Conservation (phyloP, 371 early-diverging fungal genomes). For the Mucor sp. region DNA sequence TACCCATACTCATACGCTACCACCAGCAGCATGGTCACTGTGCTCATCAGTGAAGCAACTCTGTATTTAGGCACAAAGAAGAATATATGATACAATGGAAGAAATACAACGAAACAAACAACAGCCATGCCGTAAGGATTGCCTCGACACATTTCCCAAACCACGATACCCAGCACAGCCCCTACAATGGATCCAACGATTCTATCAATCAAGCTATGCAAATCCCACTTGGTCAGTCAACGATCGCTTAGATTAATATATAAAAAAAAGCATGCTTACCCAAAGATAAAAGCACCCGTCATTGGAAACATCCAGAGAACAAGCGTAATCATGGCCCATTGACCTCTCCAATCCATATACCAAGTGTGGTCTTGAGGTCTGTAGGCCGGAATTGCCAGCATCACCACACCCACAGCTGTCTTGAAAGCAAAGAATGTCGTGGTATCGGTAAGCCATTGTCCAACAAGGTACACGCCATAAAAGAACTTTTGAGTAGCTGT, state of each 20-base stretch:
- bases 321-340: conserved; percentile 48
- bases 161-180: conserved; percentile 35
- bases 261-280: conserved; percentile 10
- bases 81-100: conserved; percentile 36
- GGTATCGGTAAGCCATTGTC: conserved; percentile 27
- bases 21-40: conserved; percentile 36
- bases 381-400: conserved; percentile 39
- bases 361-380: conserved; percentile 26
- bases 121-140: conserved; percentile 43
- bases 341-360: conserved; percentile 44
- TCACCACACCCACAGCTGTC: conserved; percentile 37
- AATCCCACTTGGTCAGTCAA: neutral
- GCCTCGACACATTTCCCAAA: conserved; percentile 48
- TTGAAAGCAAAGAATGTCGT: conserved; percentile 41
- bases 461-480: conserved; percentile 14
- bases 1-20: conserved; percentile 36
- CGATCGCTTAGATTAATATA: neutral
- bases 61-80: conserved; percentile 27
- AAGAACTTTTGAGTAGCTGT: conserved; percentile 32
- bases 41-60: conserved; percentile 30
- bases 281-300: conserved; percentile 41
- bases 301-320: conserved; percentile 45
- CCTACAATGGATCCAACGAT: conserved; percentile 39
- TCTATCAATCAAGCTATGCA: conserved; percentile 24
- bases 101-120: conserved; percentile 29